These are phyloP conservation scores for Allodekkera sacchari DNA, from an alignment of 805 yeast genomes.

Conservation along the genomic window DNA sequence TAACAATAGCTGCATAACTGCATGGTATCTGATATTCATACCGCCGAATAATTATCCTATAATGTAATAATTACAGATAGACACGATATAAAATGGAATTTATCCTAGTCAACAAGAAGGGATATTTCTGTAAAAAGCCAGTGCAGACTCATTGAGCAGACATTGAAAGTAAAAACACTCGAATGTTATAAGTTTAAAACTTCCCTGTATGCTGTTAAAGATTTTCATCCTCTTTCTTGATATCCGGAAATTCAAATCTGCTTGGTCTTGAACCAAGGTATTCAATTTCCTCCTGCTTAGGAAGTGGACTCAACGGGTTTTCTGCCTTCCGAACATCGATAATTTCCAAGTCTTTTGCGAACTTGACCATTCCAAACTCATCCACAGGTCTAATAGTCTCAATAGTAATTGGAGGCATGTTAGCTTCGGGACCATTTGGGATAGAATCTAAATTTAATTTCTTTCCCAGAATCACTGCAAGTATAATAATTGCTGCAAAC, in stretches of 20 bases:
- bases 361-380: conserved; percentile 39
- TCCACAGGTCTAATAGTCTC: conserved; percentile 59
- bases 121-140: no score
- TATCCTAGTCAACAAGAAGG: no score
- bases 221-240: conserved; percentile 3
- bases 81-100: no score
- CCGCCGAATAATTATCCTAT: no score
- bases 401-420: conserved; percentile 59
- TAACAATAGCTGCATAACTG: no score
- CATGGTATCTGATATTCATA: no score
- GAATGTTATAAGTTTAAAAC: no score
- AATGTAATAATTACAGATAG: no score
- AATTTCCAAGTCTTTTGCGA: conserved; percentile 53
- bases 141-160: no score
- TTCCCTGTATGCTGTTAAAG: no score
- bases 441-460: conserved; percentile 40
- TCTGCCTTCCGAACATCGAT: conserved; percentile 30
- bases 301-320: conserved; percentile 11
- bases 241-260: background rate
- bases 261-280: conserved; percentile 4
- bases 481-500: conserved; percentile 68
- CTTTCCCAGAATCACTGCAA: conserved; percentile 53
- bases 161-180: no score
- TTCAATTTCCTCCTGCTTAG: conserved; percentile 16
- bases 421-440: conserved; percentile 66